Percentiles rank a stretch among this genome's conserved stretches.
Conservation (phyloP, 306 rosid species). For the Cucurbita ficifolia region DNA sequence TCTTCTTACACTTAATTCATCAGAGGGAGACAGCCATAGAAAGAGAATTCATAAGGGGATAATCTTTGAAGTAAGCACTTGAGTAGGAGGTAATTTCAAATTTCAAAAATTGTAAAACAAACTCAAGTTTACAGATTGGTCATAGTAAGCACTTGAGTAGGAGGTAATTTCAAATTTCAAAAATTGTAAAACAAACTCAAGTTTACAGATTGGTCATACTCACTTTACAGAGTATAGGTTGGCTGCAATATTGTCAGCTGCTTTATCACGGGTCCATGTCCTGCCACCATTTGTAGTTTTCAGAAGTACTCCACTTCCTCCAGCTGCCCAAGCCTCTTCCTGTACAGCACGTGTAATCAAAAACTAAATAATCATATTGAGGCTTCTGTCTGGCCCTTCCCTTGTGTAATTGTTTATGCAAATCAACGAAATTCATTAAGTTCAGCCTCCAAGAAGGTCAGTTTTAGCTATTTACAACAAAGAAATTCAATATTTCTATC, state of each 20-base stretch:
- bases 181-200: not conserved
- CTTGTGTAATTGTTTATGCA: not conserved
- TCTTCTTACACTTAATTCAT: not conserved
- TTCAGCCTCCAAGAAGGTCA: not conserved
- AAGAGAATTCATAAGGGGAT: not conserved
- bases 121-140: not conserved
- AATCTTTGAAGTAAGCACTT: not conserved
- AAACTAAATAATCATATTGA: not conserved
- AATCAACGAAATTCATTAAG: not conserved
- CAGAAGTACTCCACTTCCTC: conserved; percentile 87
- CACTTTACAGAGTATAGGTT: conserved; percentile 91
- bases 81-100: not conserved
- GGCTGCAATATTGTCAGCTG: conserved; percentile 94
- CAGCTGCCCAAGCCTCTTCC: conserved; percentile 99
- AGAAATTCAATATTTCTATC: not conserved
- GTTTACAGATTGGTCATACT: conserved; percentile 14
- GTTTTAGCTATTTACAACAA: not conserved
- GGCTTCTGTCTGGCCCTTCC: not conserved
- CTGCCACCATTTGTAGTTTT: conserved; percentile 86
- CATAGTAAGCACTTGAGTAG: not conserved
- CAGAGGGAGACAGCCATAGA: not conserved
- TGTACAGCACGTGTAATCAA: conserved; percentile 1
- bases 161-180: not conserved
- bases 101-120: not conserved
- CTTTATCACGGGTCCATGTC: conserved; percentile 92